Evolutionary conservation across 306 rosid species (phyloP).

Genomic region (Sphenostylis stenocarpa): DNA sequence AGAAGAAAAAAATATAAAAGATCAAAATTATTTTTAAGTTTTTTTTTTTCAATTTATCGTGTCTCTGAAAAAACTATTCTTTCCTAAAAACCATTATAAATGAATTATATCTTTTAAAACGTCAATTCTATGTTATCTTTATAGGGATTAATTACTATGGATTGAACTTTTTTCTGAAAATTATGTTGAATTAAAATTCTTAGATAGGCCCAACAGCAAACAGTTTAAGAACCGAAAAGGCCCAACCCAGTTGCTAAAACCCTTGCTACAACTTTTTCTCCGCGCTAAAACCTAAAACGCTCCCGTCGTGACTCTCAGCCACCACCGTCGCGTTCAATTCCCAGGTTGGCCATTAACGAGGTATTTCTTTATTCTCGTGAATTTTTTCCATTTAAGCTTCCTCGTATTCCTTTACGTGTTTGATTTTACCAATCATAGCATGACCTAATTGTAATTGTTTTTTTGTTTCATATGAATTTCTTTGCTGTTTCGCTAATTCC

Average conservation of each 20-base stretch:
- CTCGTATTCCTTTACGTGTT: background rate
- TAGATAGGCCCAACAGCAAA: no score
- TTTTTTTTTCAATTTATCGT: no score
- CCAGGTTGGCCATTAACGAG: background rate
- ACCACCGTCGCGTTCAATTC: background rate
- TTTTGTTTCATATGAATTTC: background rate
- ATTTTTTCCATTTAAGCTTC: background rate
- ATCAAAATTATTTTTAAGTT: no score
- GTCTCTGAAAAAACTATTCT: no score
- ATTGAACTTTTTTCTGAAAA: no score
- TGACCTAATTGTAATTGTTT: background rate
- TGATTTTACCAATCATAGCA: background rate
- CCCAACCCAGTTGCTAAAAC: slow-evolving; percentile 7
- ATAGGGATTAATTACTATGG: no score
- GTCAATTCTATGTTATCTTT: no score
- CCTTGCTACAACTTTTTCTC: background rate
- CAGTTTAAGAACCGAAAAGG: no score
- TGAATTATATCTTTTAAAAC: no score
- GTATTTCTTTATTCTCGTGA: background rate
- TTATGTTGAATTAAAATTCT: no score
- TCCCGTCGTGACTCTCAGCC: background rate
- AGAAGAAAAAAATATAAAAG: no score
- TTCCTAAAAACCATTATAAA: no score
- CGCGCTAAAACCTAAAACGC: background rate
- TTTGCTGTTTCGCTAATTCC: background rate